Evolutionary conservation across 805 yeast genomes (phyloP).

Genomic region (Nadsonia fulvescens): DNA sequence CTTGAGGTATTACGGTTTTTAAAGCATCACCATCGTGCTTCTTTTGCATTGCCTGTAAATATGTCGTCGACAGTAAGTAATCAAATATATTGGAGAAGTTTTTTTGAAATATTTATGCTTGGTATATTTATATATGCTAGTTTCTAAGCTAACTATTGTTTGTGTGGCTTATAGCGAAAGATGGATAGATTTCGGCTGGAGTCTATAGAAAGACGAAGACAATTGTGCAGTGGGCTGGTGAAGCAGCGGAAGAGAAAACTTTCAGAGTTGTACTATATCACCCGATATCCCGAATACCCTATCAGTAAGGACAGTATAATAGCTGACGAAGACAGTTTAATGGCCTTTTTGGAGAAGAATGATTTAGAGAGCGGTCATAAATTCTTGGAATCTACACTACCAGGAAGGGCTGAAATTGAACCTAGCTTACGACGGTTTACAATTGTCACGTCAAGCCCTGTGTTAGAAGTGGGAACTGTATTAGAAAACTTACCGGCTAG

Average conservation of each 20-base stretch:
- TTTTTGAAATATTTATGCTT: too few relatives aligned
- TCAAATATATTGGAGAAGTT: too few relatives aligned
- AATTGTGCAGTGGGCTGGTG: slow-evolving; percentile 27
- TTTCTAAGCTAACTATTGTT: too few relatives aligned
- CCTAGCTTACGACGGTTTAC: slow-evolving; percentile 3
- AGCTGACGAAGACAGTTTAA: slow-evolving; percentile 24
- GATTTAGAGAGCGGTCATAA: slow-evolving; percentile 26
- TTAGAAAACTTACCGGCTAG: neutral
- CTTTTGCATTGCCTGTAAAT: too few relatives aligned
- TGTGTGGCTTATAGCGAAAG: slow-evolving; percentile 10
- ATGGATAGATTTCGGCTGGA: slow-evolving; percentile 28
- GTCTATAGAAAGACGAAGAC: slow-evolving; percentile 27
- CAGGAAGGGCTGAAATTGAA: slow-evolving; percentile 12
- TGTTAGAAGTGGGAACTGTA: slow-evolving; percentile 1
- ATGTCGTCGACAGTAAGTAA: too few relatives aligned
- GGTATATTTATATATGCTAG: too few relatives aligned
- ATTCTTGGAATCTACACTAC: slow-evolving; percentile 18
- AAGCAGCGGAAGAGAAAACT: slow-evolving; percentile 37
- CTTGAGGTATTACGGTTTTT: too few relatives aligned
- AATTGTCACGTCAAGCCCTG: slow-evolving; percentile 1
- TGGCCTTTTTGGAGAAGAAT: slow-evolving; percentile 31
- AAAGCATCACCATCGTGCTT: too few relatives aligned
- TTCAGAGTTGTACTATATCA: slow-evolving; percentile 42
- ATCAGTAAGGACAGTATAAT: slow-evolving; percentile 22
- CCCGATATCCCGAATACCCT: slow-evolving; percentile 32